phyloP scores from a whole-genome alignment of 768 basidiomycete genomes.

The Trametopsis cervina region DNA sequence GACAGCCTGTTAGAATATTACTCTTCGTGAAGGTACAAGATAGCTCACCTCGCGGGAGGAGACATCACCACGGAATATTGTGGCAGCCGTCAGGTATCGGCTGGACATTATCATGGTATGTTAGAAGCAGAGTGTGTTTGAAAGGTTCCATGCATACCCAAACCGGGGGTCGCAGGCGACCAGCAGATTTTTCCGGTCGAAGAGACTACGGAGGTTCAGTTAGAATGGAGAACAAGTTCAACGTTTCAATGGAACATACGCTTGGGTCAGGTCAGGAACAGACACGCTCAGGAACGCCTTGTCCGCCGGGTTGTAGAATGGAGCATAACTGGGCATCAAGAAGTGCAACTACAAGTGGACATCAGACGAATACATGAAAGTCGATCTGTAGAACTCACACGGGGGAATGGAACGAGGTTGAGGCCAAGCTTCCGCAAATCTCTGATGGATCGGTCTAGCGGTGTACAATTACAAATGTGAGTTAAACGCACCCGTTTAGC shows the following conservation, averaged over 20 bases:
- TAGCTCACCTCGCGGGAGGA: conserved; percentile 72
- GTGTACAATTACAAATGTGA: conserved; percentile 1
- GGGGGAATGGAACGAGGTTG: conserved; percentile 96
- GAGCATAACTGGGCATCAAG: conserved; percentile 92
- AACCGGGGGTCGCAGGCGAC: conserved; percentile 78
- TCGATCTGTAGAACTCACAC: conserved; percentile 43
- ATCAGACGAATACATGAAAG: background rate
- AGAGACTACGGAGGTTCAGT: conserved; percentile 40
- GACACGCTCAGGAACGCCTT: conserved; percentile 53
- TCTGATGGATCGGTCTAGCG: conserved; percentile 28
- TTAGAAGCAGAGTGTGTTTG: background rate
- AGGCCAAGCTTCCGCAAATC: conserved; percentile 87
- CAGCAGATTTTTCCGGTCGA: conserved; percentile 73
- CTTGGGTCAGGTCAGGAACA: conserved; percentile 64
- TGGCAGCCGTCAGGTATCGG: conserved; percentile 81
- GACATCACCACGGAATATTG: conserved; percentile 81
- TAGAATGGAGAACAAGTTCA: conserved; percentile 2
- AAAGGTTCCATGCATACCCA: conserved; percentile 41
- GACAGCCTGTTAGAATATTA: background rate
- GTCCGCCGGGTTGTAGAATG: conserved; percentile 66
- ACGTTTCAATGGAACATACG: conserved; percentile 37
- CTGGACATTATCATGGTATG: too few relatives aligned
- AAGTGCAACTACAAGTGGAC: conserved; percentile 70
- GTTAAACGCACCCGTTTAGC: conserved; percentile 62
- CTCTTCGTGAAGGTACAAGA: background rate